Percentiles rank a stretch among this genome's conserved stretches.
Evolutionary conservation across 768 basidiomycete genomes (phyloP).

Genomic region (Epithele typhae): DNA sequence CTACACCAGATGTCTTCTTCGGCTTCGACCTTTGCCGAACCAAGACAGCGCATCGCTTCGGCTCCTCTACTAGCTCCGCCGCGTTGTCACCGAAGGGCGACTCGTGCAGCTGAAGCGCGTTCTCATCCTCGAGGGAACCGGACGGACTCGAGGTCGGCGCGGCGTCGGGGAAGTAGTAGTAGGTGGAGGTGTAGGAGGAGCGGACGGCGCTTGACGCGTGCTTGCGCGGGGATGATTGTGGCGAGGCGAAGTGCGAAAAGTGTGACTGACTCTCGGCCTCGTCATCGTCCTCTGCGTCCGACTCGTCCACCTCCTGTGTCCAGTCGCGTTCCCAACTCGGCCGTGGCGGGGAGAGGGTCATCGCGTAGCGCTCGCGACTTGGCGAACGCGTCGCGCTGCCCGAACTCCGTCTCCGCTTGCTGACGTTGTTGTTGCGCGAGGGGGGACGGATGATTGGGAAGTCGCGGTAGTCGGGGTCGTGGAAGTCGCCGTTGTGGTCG

Average conservation of each 20-base stretch:
- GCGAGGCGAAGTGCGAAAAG: constrained; percentile 16
- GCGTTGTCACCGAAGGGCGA: constrained; percentile 16
- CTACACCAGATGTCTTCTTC: constrained; percentile 11
- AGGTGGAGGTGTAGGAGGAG: constrained; percentile 14
- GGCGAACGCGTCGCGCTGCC: constrained; percentile 12
- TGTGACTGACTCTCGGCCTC: constrained; percentile 18
- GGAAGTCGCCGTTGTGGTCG: constrained; percentile 57
- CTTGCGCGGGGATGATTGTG: constrained; percentile 10
- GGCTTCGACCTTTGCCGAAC: constrained; percentile 8
- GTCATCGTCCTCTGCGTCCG: constrained; percentile 22
- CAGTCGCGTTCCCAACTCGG: constrained; percentile 26
- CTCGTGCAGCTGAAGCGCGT: constrained; percentile 15
- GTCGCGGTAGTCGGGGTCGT: constrained; percentile 66
- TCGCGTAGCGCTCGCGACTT: constrained; percentile 16
- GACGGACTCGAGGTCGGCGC: constrained; percentile 18
- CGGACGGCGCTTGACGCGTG: constrained; percentile 16
- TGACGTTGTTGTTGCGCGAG: constrained; percentile 5
- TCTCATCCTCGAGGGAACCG: constrained; percentile 21
- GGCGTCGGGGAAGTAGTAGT: constrained; percentile 19
- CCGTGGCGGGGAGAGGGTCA: constrained; percentile 10
- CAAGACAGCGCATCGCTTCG: constrained; percentile 6
- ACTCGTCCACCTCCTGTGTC: constrained; percentile 16
- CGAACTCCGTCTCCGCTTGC: constrained; percentile 12
- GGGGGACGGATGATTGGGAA: constrained; percentile 41
- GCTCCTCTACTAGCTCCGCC: constrained; percentile 11